A percentile compares a stretch with the other conserved stretches of the same genome.
Evolutionary conservation across 441 rosid genomes (phyloP).

Genomic region (Pelargonium fulgidum): DNA sequence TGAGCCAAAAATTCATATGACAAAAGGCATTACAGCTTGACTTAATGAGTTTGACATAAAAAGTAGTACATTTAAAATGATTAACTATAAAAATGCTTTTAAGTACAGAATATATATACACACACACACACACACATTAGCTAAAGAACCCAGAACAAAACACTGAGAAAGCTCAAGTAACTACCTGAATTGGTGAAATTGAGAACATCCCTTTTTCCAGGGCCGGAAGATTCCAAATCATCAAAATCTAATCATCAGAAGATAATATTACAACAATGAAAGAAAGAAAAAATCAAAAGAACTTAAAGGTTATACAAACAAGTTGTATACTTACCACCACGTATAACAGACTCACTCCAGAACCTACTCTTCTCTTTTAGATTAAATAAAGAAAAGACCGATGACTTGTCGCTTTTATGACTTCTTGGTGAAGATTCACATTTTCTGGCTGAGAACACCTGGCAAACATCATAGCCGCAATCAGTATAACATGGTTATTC

Average conservation of each 20-base stretch:
- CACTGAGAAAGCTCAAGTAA: slow-evolving; percentile 17
- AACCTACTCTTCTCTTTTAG: slow-evolving; percentile 77
- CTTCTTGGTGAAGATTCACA: slow-evolving; percentile 29
- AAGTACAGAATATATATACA: not conserved
- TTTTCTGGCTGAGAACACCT: slow-evolving; percentile 39
- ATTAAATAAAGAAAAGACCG: slow-evolving; percentile 83
- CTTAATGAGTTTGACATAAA: not conserved
- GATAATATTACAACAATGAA: slow-evolving; percentile 7
- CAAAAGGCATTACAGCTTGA: not conserved
- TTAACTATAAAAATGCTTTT: not conserved
- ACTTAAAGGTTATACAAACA: not conserved
- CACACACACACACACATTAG: not conserved
- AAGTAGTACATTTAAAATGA: not conserved
- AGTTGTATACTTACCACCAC: slow-evolving; percentile 34
- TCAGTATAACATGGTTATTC: not conserved
- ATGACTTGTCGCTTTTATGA: slow-evolving; percentile 41
- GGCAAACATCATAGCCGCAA: slow-evolving; percentile 13
- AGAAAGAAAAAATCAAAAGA: not conserved
- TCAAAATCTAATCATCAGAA: slow-evolving; percentile 46
- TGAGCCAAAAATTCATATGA: not conserved
- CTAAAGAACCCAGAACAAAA: not conserved
- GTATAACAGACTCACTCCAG: slow-evolving; percentile 90
- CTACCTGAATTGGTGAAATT: slow-evolving; percentile 87
- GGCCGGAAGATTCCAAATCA: slow-evolving; percentile 58
- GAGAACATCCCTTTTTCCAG: slow-evolving; percentile 42